These are phyloP conservation scores for Talaromyces sp. DNA, from an alignment of 2,329 filamentous ascomycete genomes.

Conservation along the genomic window DNA sequence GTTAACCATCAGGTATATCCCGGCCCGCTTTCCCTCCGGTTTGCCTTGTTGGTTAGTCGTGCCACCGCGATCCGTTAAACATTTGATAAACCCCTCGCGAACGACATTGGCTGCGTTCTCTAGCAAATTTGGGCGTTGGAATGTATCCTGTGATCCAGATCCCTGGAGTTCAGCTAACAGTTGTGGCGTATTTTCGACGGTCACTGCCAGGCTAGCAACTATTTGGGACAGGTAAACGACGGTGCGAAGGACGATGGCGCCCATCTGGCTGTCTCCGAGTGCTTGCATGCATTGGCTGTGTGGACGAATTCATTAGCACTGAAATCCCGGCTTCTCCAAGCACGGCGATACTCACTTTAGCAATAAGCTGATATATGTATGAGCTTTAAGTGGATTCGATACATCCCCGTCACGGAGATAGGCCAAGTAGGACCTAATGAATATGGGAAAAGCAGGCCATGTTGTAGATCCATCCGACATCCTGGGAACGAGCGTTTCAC, in stretches of 20 bases:
- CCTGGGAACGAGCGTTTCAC: conserved; percentile 61
- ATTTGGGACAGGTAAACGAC: conserved; percentile 77
- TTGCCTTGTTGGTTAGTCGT: conserved; percentile 55
- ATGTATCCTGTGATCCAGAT: conserved; percentile 45
- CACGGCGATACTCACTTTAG: conserved; percentile 58
- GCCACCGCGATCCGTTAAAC: conserved; percentile 73
- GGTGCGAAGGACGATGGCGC: conserved; percentile 75
- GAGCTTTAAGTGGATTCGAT: conserved; percentile 68
- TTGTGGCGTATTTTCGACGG: conserved; percentile 74
- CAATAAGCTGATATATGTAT: conserved; percentile 67
- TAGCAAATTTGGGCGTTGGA: conserved; percentile 71
- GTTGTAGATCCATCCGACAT: conserved; percentile 58
- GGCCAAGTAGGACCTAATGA: conserved; percentile 74
- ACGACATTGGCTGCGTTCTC: conserved; percentile 86
- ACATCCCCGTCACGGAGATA: conserved; percentile 79
- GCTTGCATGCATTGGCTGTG: conserved; percentile 75
- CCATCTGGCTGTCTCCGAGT: conserved; percentile 72
- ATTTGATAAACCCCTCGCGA: conserved; percentile 85
- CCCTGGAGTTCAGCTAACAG: conserved; percentile 61
- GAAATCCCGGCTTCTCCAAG: background rate
- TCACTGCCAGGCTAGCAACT: conserved; percentile 77
- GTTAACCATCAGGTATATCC: conserved; percentile 89
- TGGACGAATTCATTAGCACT: background rate
- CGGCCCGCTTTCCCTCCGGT: conserved; percentile 78
- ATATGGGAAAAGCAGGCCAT: conserved; percentile 73